phyloP scores from a whole-genome alignment of 2,329 filamentous ascomycete genomes.

The Fusarium nodosum region DNA sequence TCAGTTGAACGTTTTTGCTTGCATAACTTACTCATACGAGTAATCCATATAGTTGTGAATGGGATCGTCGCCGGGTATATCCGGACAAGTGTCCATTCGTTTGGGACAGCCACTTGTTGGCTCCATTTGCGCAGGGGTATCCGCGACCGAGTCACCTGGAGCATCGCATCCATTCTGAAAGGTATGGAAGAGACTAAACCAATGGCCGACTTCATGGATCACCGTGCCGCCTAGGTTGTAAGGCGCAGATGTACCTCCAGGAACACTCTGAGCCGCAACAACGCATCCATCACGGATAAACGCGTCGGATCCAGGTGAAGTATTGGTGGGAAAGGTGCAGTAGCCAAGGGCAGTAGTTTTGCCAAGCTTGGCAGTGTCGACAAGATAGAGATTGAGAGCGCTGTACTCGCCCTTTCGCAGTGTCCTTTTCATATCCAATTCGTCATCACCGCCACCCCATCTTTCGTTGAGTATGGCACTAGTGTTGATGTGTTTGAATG shows the following conservation, averaged over 20 bases:
- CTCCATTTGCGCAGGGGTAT: slow-evolving; percentile 6
- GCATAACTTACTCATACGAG: slow-evolving; percentile 6
- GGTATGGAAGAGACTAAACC: slow-evolving; percentile 9
- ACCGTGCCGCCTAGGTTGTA: slow-evolving; percentile 1
- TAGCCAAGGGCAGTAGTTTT: neutral
- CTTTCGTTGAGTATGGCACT: neutral
- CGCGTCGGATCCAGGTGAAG: neutral
- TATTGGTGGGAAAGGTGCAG: neutral
- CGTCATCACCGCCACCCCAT: slow-evolving; percentile 1
- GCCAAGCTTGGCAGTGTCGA: neutral
- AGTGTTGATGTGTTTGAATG: neutral
- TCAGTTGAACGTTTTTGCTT: fast-evolving
- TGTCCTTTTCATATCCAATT: neutral
- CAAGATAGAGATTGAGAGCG: slow-evolving; percentile 7
- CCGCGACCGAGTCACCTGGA: neutral
- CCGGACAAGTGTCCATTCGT: slow-evolving; percentile 9
- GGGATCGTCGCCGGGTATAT: slow-evolving; percentile 1
- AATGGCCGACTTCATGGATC: slow-evolving; percentile 13
- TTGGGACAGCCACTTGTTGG: neutral
- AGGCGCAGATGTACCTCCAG: neutral
- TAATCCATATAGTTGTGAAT: slow-evolving; percentile 21
- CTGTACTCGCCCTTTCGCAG: slow-evolving; percentile 5
- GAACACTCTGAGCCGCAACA: slow-evolving; percentile 3
- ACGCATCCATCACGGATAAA: slow-evolving; percentile 9
- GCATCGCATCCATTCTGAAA: slow-evolving; percentile 4